Conservation (phyloP, 1,139 yeast species). For the Hanseniaspora gamundiae region DNA sequence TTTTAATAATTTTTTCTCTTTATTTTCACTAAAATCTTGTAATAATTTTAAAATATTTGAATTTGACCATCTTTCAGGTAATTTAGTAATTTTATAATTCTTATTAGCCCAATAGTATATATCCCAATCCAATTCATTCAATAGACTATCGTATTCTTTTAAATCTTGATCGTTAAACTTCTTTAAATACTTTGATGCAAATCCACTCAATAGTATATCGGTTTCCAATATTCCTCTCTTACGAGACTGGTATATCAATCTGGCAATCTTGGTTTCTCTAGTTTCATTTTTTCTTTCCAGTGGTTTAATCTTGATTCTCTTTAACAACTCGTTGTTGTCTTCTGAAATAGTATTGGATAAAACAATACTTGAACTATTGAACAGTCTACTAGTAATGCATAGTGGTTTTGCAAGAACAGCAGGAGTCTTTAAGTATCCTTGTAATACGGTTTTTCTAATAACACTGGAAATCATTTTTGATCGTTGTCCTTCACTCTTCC, state of each 20-base stretch:
- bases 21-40: constrained; percentile 65
- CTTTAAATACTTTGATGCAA: constrained; percentile 64
- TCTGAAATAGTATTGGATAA: too few species aligned
- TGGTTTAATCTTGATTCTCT: constrained; percentile 53
- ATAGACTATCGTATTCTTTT: constrained; percentile 71
- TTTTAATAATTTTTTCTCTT: constrained; percentile 59
- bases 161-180: constrained; percentile 53
- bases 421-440: too few species aligned
- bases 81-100: constrained; percentile 52
- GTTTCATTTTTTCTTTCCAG: constrained; percentile 63
- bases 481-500: too few species aligned
- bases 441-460: too few species aligned
- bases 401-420: not conserved
- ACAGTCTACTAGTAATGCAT: too few species aligned
- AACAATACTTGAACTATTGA: too few species aligned
- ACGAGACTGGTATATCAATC: constrained; percentile 81
- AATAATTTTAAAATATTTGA: constrained; percentile 51
- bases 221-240: constrained; percentile 94
- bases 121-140: constrained; percentile 97
- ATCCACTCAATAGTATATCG: constrained; percentile 71
- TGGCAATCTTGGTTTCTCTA: constrained; percentile 67
- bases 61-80: constrained; percentile 76
- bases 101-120: constrained; percentile 95
- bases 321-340: constrained; percentile 15
- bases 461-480: too few species aligned